A percentile compares a stretch with the other conserved stretches of the same genome.
phyloP scores from a whole-genome alignment of 1,139 yeast genomes.

The Candida smagusa region DNA sequence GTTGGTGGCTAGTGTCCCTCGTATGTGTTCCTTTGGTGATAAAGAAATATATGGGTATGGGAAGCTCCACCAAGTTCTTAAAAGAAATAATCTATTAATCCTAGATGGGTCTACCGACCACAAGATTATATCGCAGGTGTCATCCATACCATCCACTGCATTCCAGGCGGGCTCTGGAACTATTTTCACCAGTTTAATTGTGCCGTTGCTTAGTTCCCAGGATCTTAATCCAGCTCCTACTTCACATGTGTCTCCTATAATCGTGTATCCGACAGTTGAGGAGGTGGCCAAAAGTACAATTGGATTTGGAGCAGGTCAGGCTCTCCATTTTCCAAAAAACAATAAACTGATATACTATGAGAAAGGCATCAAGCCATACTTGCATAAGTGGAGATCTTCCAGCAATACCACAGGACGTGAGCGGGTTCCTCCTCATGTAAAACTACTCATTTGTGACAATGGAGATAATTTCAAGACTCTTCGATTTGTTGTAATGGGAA shows the following conservation, averaged over 20 bases:
- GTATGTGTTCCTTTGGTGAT: constrained; percentile 21
- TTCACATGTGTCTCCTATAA: constrained; percentile 3
- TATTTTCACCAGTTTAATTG: constrained; percentile 53
- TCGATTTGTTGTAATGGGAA: constrained; percentile 64
- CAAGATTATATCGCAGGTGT: constrained; percentile 49
- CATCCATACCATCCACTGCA: constrained; percentile 57
- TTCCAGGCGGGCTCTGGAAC: constrained; percentile 36
- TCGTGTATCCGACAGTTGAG: constrained; percentile 52
- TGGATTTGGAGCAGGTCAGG: constrained; percentile 51
- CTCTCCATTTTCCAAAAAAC: constrained; percentile 46
- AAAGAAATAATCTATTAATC: constrained; percentile 29
- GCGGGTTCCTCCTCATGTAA: constrained; percentile 37
- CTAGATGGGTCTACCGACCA: constrained; percentile 9
- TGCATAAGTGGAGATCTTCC: constrained; percentile 28
- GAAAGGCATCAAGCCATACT: constrained; percentile 34
- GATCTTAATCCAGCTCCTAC: no score
- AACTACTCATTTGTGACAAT: constrained; percentile 41
- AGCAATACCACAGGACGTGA: constrained; percentile 28
- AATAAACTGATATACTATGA: constrained; percentile 20
- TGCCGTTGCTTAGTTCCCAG: constrained; percentile 26
- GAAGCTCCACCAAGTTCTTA: constrained; percentile 41
- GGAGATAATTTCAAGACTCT: constrained; percentile 47
- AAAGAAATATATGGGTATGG: constrained; percentile 48
- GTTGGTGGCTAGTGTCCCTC: constrained; percentile 59
- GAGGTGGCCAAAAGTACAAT: constrained; percentile 45